phyloP scores from a whole-genome alignment of 139 green algal genomes.

The Chlamydomonas applanata region DNA sequence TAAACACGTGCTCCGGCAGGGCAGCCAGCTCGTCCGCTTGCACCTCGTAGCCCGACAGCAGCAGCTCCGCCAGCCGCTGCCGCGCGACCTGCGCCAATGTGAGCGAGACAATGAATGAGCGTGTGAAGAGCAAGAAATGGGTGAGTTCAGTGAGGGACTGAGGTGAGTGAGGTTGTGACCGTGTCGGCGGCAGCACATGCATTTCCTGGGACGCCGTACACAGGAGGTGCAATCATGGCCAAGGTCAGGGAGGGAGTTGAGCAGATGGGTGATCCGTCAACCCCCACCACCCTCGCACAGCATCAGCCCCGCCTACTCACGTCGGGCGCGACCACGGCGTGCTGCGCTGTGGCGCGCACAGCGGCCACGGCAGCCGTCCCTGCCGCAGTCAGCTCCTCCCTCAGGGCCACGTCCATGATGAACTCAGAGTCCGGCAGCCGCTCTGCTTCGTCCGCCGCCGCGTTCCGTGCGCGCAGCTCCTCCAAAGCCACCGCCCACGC shows the following conservation, averaged over 20 bases:
- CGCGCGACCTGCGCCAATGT: background rate
- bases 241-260: too few relatives aligned
- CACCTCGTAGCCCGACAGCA: background rate
- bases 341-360: background rate
- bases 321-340: background rate
- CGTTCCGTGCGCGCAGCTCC: conserved; percentile 23
- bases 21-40: background rate
- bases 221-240: too few relatives aligned
- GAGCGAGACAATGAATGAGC: too few relatives aligned
- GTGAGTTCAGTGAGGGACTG: too few relatives aligned
- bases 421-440: conserved; percentile 23
- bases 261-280: too few relatives aligned
- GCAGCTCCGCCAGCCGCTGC: too few relatives aligned
- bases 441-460: conserved; percentile 17
- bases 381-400: background rate
- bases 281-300: too few relatives aligned
- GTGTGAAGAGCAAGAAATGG: too few relatives aligned
- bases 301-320: background rate
- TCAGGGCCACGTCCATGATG: conserved; percentile 21
- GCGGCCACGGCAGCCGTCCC: background rate
- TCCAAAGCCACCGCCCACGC: background rate
- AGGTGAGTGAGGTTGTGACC: too few relatives aligned
- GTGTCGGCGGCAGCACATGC: too few relatives aligned
- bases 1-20: conserved; percentile 11
- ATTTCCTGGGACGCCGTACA: too few relatives aligned